Percentiles rank a stretch among this genome's conserved stretches.
Conservation (phyloP, 1,284 basidiomycete species). For the Pterula multifida region DNA sequence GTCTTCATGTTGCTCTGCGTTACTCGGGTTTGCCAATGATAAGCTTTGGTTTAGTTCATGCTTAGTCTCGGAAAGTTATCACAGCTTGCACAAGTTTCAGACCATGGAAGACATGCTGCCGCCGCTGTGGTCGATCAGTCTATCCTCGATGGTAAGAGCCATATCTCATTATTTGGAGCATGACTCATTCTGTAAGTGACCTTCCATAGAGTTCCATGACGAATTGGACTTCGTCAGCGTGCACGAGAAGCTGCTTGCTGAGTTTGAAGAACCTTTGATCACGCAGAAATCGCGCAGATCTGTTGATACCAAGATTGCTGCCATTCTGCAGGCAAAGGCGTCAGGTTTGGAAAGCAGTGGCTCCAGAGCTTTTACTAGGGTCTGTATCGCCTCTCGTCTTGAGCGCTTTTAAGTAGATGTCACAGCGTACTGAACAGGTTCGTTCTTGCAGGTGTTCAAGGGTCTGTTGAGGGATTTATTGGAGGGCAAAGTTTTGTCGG, state of each 20-base stretch:
- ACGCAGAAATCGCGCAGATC: constrained; percentile 44
- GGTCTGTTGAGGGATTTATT: constrained; percentile 50
- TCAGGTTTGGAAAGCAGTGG: constrained; percentile 27
- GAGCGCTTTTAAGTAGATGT: constrained; percentile 2
- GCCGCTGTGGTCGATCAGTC: constrained; percentile 25
- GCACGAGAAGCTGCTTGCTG: constrained; percentile 48
- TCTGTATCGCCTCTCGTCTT: constrained; percentile 14
- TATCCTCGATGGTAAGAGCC: constrained; percentile 39
- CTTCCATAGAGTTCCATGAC: constrained; percentile 51
- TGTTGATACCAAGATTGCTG: constrained; percentile 55
- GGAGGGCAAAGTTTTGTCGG: constrained; percentile 53
- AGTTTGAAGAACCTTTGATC: constrained; percentile 39
- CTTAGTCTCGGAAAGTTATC: constrained; percentile 87
- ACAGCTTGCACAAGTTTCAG: constrained; percentile 58
- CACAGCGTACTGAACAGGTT: too few relatives aligned
- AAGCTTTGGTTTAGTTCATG: constrained; percentile 68
- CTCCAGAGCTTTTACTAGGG: constrained; percentile 29
- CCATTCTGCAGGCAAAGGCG: constrained; percentile 44
- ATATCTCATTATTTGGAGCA: neutral
- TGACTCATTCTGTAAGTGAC: constrained; percentile 3
- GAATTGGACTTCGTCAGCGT: constrained; percentile 66
- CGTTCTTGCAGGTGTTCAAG: constrained; percentile 44
- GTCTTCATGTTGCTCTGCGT: too few relatives aligned
- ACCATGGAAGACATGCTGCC: constrained; percentile 7
- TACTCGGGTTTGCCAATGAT: too few relatives aligned